Base-by-base conservation (phyloP, 345 rosid genomes). In the Dipteronia dyeriana region DNA sequence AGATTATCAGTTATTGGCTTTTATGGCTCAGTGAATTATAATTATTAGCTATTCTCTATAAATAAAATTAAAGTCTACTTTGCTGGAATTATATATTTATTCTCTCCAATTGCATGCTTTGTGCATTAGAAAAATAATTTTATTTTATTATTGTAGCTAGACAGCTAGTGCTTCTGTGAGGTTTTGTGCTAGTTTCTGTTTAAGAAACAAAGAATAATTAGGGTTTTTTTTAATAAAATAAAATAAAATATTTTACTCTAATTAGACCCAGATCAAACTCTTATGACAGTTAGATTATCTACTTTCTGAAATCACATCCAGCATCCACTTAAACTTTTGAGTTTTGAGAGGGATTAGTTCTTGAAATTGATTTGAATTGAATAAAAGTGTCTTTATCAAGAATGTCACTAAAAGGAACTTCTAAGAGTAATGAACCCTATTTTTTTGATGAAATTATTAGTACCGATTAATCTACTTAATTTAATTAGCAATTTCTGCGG, bases 1-100 rank as follows among this genome's bases (percentile, higher is more conserved):
- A 75, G 70, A 75, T 49, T 64, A 75, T 74, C 43, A 53, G 59
- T 17, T 53, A 12, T 12, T 14, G 60, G 60, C 7, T 16, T n/a
- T 56, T 63, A 20, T 59, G 63, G 63, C 20, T 12, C 23, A 22
- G 63, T 59, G 26, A 59, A 59, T 59, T 6, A 59, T 59, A 59
- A 59, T 59, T 6, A 59, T 59, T 59, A 25, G 25, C 12, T 59
- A 59, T 59, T 66, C 70, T 64, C 41, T 64, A 13, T 26, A 3
- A 64, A 64, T 64, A 12, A 67, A 67, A 16, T 41, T n/a, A 0
- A n/a, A 45, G 59, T 39, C 41, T 8, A 56, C 60, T 63, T 43
- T 62, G 25, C 51, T 47, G 9, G 29, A 60, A 72, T 3, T 4
- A 41, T 23, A 34, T 60, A 29, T 60, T 20, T 23, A 23, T 7